Percentiles rank a stretch among this genome's conserved stretches.
These are phyloP conservation scores for Nymphaea thermarum DNA, from an alignment of 164 flowering plant species.

Conservation along the genomic window DNA sequence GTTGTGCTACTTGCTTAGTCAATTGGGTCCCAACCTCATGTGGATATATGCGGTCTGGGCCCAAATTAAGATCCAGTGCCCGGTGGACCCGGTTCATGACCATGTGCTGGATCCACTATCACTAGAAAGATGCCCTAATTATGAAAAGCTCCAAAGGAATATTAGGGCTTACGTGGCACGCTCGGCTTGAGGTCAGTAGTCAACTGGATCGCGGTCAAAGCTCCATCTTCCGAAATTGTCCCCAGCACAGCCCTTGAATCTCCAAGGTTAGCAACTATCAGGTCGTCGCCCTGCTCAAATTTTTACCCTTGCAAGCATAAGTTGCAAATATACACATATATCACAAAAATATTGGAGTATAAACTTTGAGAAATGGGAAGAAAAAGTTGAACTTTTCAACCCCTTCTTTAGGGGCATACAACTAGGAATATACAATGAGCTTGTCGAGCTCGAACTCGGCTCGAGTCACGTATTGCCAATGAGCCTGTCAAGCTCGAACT, in stretches of 20 bases:
- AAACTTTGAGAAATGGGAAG: not conserved
- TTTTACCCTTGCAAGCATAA: not conserved
- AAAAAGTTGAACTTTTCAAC: too few species aligned
- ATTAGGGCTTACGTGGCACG: constrained; percentile 32
- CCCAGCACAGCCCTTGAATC: constrained; percentile 86
- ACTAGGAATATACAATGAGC: not conserved
- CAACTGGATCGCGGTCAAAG: constrained; percentile 48
- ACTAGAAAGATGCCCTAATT: too few species aligned
- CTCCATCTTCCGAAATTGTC: constrained; percentile 29
- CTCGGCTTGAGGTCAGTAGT: constrained; percentile 73
- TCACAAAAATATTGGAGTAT: not conserved
- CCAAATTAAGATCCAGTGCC: not conserved
- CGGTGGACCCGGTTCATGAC: not conserved
- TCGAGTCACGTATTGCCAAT: not conserved
- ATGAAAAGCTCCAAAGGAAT: not conserved
- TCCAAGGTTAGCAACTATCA: constrained; percentile 71
- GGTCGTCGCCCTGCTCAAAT: constrained; percentile 43
- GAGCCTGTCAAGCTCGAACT: not conserved
- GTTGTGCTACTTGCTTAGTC: too few species aligned
- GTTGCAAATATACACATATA: not conserved
- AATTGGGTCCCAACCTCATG: not conserved
- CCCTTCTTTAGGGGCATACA: not conserved
- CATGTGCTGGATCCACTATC: not conserved
- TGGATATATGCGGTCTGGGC: not conserved
- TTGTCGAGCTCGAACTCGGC: not conserved